These are phyloP conservation scores for Heliosperma pusillum DNA, from an alignment of 148 eudicot species.

Conservation along the genomic window DNA sequence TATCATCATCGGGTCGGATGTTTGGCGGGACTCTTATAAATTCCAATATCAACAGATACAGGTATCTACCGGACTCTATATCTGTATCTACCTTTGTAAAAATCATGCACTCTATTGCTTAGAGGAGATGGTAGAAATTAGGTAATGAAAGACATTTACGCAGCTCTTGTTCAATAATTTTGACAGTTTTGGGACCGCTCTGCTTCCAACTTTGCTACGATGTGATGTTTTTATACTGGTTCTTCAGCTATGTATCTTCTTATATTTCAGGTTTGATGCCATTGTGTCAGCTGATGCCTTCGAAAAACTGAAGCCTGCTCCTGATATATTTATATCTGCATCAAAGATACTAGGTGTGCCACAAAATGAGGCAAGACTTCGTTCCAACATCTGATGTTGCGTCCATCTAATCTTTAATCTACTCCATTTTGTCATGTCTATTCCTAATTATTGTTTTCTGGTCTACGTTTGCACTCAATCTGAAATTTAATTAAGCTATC, in stretches of 20 bases:
- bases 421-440: constrained; percentile 2
- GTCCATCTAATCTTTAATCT: background rate
- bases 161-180: background rate
- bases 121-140: background rate
- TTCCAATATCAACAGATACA: no score
- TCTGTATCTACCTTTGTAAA: background rate
- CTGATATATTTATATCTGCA: constrained; percentile 93
- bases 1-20: no score
- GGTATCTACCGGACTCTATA: no score
- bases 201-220: background rate
- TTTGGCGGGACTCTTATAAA: no score
- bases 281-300: constrained; percentile 99
- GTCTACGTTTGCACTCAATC: background rate
- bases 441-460: background rate
- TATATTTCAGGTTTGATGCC: constrained; percentile 77
- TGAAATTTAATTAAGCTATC: background rate
- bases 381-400: constrained; percentile 10
- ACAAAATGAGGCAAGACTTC: constrained; percentile 57
- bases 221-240: constrained; percentile 10
- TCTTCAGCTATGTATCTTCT: constrained; percentile 6
- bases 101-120: background rate
- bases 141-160: background rate
- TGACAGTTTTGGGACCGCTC: background rate
- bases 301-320: constrained; percentile 93
- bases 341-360: constrained; percentile 74